Evolutionary conservation across 148 eudicot genomes (phyloP).

Genomic region (Cornus controversa): DNA sequence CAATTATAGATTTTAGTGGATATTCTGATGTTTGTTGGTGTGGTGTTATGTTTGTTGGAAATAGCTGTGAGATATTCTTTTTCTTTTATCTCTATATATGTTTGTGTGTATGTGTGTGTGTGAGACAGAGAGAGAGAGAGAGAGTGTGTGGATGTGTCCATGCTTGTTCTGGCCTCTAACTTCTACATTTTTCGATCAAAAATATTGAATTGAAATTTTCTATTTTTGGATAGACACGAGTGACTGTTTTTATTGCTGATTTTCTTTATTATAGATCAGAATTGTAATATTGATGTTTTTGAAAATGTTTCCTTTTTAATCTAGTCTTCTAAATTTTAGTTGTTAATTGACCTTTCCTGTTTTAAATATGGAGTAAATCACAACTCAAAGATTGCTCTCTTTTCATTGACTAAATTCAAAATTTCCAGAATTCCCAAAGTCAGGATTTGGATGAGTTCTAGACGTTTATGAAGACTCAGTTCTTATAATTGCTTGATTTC

Average conservation of each 20-base stretch:
- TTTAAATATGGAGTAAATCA: not conserved
- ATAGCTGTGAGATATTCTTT: constrained; percentile 19
- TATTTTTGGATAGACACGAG: not conserved
- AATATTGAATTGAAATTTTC: not conserved
- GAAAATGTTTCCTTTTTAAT: not conserved
- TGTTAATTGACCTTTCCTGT: not conserved
- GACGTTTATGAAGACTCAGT: not conserved
- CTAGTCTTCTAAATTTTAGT: not conserved
- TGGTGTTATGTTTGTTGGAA: constrained; percentile 9
- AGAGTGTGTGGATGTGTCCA: too few relatives aligned
- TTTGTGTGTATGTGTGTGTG: constrained; percentile 1
- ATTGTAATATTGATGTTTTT: not conserved
- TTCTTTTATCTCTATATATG: not conserved
- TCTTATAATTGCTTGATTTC: not conserved
- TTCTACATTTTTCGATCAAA: not conserved
- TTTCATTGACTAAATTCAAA: not conserved
- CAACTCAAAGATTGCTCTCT: not conserved
- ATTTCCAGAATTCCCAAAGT: constrained; percentile 6
- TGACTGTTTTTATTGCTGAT: not conserved
- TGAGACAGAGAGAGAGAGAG: not conserved
- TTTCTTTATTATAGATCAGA: not conserved
- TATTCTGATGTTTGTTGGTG: constrained; percentile 2
- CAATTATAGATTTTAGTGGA: constrained; percentile 2
- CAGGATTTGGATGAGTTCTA: constrained; percentile 11
- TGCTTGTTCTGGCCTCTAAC: not conserved